Evolutionary conservation across 345 rosid genomes (phyloP), one percentile per base, ranked within the genome.

Genomic region (sweet orange (Citrus sinensis)): DNA sequence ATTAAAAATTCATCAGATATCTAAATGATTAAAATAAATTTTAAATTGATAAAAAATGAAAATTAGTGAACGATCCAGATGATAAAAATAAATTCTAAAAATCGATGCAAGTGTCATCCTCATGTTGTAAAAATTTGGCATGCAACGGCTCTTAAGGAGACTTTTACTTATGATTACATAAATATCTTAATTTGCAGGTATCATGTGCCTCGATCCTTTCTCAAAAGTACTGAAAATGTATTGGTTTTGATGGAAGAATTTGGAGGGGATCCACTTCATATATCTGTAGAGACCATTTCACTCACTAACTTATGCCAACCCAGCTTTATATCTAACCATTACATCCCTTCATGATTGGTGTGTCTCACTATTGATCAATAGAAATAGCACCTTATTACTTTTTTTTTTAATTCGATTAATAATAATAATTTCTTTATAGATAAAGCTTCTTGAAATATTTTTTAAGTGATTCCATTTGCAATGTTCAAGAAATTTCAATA

Each of bases 151-250:
- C 14, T 3, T 46, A 3, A 13, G 51, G 1, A 3, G 51, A 13
- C 51, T 46, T 42, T 46, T 46, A 46, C 17, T 29, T 42, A n/a
- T 22, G 49, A 22, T 5, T 56, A 1, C 24, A 46, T 46, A 46
- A 46, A 46, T 46, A 46, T 19, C 9, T 76, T 16, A 34, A 32
- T 42, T 61, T 82, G 71, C 71, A 94, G 97, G 92, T 92, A 91
- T 65, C 93, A 93, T 66, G 88, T 95, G 67, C 99, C 99, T 63
- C 84, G 91, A 49, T 80, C 88, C 22, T 95, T 93, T 80, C 80
- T 95, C 49, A 87, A 91, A 63, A 83, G 87, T 56, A 54, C 67
- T 4, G 86, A 75, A 30, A 95, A 93, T 74, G 70, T 89, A 4
- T 75, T 95, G 61, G 82, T 95, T 65, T 66, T 93, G 39, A 59